phyloP scores from a whole-genome alignment of 305 asterid genomes.

The Plantago lanceolata region DNA sequence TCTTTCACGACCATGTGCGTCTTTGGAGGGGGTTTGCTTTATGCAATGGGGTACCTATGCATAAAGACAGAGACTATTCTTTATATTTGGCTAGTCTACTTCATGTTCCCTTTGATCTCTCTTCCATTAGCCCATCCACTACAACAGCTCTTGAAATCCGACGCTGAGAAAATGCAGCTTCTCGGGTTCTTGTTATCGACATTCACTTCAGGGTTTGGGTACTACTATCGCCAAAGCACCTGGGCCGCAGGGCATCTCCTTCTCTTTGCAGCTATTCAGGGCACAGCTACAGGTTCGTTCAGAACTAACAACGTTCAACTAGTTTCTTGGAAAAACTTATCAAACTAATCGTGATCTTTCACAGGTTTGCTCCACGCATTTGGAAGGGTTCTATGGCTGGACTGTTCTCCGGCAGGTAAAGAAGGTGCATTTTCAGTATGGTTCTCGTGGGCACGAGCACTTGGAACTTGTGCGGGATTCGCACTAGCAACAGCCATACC shows the following conservation, averaged over 20 bases:
- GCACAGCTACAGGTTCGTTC: conserved; percentile 56
- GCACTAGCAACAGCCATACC: conserved; percentile 61
- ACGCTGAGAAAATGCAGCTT: conserved; percentile 89
- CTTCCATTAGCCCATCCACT: conserved; percentile 66
- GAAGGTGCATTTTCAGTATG: conserved; percentile 87
- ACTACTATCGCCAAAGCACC: conserved; percentile 43
- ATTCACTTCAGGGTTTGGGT: conserved; percentile 68
- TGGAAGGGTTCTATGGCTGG: conserved; percentile 72
- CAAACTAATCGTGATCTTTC: neutral
- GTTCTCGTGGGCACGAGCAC: conserved; percentile 73
- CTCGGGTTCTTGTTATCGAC: conserved; percentile 60
- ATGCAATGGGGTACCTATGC: conserved; percentile 61
- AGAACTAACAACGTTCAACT: neutral
- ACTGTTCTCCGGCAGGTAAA: conserved; percentile 81
- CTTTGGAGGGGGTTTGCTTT: conserved; percentile 58
- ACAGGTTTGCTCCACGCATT: conserved; percentile 48
- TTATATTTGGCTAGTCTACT: conserved; percentile 59
- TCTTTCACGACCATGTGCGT: conserved; percentile 68
- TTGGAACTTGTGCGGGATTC: conserved; percentile 68
- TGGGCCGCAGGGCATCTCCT: conserved; percentile 51
- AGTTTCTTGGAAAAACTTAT: too few relatives aligned
- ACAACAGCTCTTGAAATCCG: conserved; percentile 55
- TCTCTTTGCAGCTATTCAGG: conserved; percentile 63
- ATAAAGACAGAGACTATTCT: conserved; percentile 35
- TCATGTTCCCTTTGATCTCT: conserved; percentile 65